phyloP scores from a whole-genome alignment of 2,329 filamentous ascomycete species.

The Ophiostoma piceae region DNA sequence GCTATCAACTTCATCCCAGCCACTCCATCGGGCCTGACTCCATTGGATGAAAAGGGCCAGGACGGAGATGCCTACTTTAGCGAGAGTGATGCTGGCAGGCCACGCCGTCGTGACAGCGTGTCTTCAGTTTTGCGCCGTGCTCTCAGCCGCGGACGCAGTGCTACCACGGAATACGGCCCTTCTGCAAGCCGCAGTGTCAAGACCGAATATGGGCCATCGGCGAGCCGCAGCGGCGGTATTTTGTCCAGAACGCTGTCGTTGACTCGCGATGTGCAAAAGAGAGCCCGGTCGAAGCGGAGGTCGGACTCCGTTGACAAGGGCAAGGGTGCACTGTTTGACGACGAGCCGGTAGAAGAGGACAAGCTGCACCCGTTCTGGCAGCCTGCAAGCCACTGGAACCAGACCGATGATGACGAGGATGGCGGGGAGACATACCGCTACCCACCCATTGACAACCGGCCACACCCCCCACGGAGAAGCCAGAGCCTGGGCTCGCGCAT shows the following conservation, averaged over 20 bases:
- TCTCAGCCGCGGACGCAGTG: slow-evolving; percentile 36
- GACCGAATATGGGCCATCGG: slow-evolving; percentile 39
- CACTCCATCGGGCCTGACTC: slow-evolving; percentile 56
- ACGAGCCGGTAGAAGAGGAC: slow-evolving; percentile 47
- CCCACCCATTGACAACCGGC: slow-evolving; percentile 47
- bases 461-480: slow-evolving; percentile 42
- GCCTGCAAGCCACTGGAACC: slow-evolving; percentile 43
- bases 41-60: slow-evolving; percentile 47
- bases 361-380: slow-evolving; percentile 59
- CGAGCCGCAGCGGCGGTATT: slow-evolving; percentile 41
- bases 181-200: slow-evolving; percentile 32
- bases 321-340: slow-evolving; percentile 36
- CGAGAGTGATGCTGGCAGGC: slow-evolving; percentile 32
- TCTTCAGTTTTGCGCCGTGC: slow-evolving; percentile 50
- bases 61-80: slow-evolving; percentile 54
- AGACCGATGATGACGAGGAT: slow-evolving; percentile 35
- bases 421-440: slow-evolving; percentile 43
- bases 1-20: slow-evolving; percentile 58
- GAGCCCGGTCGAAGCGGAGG: slow-evolving; percentile 13
- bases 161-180: slow-evolving; percentile 35
- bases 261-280: slow-evolving; percentile 31
- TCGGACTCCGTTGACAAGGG: slow-evolving; percentile 26
- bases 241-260: slow-evolving; percentile 51
- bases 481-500: slow-evolving; percentile 51
- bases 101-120: slow-evolving; percentile 39